phyloP scores from a whole-genome alignment of 371 early-diverging fungal genomes.

The Cokeromyces recurvatus region DNA sequence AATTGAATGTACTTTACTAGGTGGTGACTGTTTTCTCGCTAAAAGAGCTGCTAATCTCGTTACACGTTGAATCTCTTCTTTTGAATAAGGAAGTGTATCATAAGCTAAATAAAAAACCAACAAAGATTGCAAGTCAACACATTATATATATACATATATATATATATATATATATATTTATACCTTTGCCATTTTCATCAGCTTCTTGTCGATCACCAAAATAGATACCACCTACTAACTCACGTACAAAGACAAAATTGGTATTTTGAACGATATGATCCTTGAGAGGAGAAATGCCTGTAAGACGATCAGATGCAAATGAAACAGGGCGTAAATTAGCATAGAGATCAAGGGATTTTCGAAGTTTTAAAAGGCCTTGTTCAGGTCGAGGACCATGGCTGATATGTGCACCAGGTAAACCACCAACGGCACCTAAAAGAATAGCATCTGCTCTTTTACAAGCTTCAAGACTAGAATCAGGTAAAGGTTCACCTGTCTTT shows the following conservation, averaged over 20 bases:
- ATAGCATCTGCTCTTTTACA: slow-evolving; percentile 85
- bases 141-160: too few relatives aligned
- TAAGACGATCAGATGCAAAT: slow-evolving; percentile 85
- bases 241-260: slow-evolving; percentile 89
- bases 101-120: slow-evolving; percentile 51
- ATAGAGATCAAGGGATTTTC: slow-evolving; percentile 88
- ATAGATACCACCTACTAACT: slow-evolving; percentile 96
- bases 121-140: too few relatives aligned
- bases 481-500: slow-evolving; percentile 81
- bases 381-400: slow-evolving; percentile 91
- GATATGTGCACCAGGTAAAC: slow-evolving; percentile 80
- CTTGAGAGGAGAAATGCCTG: slow-evolving; percentile 83
- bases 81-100: slow-evolving; percentile 91
- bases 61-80: slow-evolving; percentile 86
- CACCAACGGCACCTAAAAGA: slow-evolving; percentile 95
- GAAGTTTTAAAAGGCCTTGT: slow-evolving; percentile 87
- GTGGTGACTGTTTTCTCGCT: slow-evolving; percentile 72
- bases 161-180: too few relatives aligned
- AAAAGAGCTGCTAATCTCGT: slow-evolving; percentile 88
- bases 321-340: slow-evolving; percentile 94
- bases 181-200: slow-evolving; percentile 69
- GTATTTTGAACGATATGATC: slow-evolving; percentile 85
- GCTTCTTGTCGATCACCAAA: slow-evolving; percentile 92
- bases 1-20: slow-evolving; percentile 85
- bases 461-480: slow-evolving; percentile 72